Base-by-base conservation (phyloP, 148 eudicot genomes). In the Agrostemma githago region DNA sequence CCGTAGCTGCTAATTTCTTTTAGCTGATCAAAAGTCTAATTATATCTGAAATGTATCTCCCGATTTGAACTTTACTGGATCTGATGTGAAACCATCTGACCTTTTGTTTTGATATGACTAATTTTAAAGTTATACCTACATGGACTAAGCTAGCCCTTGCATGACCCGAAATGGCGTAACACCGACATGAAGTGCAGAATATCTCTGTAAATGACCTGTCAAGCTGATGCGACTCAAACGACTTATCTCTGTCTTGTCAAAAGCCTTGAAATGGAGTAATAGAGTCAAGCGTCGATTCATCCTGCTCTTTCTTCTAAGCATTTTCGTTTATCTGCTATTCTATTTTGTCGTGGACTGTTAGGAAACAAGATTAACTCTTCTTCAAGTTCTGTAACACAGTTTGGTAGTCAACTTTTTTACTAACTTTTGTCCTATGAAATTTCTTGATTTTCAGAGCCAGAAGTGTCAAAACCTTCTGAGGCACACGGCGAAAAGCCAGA, bases 391-490 rank as follows among this genome's bases (percentile, higher is more conserved):
- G 39, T 17, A 62, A 5, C 6, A 39, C 15, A 1, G 8, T 39
- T 65, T 65, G 44, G 46, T 3, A 34, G 11, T 19, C 6, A 39
- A 39, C 12, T 17, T 17, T 5, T 37, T 60, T 46, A 51, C 17
- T 48, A 37, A 56, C 34, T 15, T 57, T 5, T 20, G 10, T 53
- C n/a, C 41, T 56, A 8, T 75, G 77, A 48, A 69, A 20, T 40
- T 70, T 70, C 21, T 48, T 2, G 9, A 26, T 5, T 70, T 70
- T 20, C 74, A 89, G 97, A 79, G 74, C 81, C 78, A 80, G 89
- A 84, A 68, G 86, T 78, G 16, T 54, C 83, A 1, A 89, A 83
- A 80, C 87, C 96, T 59, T 38, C 76, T 3, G 54, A 77, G 61
- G 72, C 14, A 15, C 70, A n/a, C 42, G 41, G 6, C 3, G 76